These are phyloP conservation scores for Saccharum officinarum DNA, from an alignment of 176 grass and related monocot genomes.

Conservation along the genomic window DNA sequence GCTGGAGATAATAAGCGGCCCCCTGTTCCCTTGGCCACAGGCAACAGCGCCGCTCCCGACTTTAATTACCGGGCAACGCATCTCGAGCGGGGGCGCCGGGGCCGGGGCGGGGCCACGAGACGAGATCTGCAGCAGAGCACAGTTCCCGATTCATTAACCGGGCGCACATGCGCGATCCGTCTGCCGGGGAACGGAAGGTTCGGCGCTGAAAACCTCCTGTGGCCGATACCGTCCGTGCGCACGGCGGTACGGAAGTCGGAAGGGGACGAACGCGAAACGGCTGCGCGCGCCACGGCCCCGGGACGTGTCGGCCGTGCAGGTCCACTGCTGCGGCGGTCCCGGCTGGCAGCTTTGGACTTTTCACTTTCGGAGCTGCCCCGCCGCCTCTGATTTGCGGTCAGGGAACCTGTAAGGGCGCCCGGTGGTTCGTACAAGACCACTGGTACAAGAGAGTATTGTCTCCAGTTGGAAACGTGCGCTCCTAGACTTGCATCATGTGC, in stretches of 20 bases:
- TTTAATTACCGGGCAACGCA: slow-evolving; percentile 6
- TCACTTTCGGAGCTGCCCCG: background rate
- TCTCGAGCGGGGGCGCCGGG: background rate
- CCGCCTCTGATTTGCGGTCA: no score
- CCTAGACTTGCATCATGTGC: no score
- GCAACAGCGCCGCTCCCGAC: slow-evolving; percentile 35
- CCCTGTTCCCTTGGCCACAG: slow-evolving; percentile 38
- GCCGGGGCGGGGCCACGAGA: background rate
- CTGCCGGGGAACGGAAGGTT: background rate
- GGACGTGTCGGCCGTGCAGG: background rate
- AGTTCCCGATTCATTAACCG: background rate
- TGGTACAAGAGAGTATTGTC: no score
- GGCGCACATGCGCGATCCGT: slow-evolving; percentile 15
- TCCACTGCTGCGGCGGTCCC: background rate
- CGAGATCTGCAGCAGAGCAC: slow-evolving; percentile 33
- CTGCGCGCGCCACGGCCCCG: background rate
- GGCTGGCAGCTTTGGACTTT: background rate
- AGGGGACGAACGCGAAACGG: background rate
- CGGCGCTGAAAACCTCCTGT: background rate
- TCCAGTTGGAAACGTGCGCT: no score
- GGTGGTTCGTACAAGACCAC: no score
- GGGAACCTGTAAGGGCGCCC: no score
- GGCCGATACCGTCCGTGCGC: background rate
- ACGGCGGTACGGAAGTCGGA: background rate
- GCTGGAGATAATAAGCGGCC: background rate